Percentiles rank a stretch among this genome's conserved stretches.
phyloP scores from a whole-genome alignment of 73 alveolate genomes.

The Halteria grandinella region DNA sequence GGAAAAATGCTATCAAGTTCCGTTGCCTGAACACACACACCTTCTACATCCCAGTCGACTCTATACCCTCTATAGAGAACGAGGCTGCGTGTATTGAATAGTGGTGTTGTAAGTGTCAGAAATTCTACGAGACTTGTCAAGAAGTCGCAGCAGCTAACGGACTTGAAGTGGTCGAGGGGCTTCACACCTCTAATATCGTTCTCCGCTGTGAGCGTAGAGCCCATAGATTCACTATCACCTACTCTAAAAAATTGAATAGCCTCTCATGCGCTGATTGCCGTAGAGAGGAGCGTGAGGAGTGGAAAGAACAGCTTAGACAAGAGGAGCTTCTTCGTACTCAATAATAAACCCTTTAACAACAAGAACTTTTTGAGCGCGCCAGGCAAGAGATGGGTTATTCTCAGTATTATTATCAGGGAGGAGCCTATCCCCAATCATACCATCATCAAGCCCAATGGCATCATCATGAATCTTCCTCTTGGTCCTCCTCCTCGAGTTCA shows the following conservation, averaged over 20 bases:
- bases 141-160: conserved; percentile 53
- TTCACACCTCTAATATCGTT: conserved; percentile 3
- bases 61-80: neutral
- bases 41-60: conserved; percentile 33
- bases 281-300: conserved; percentile 59
- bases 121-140: conserved; percentile 59
- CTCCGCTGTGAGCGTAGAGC: conserved; percentile 39
- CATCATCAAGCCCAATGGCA: too few relatives aligned
- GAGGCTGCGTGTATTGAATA: neutral
- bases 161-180: conserved; percentile 27
- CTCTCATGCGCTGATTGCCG: conserved; percentile 45
- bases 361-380: conserved; percentile 61
- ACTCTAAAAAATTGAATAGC: conserved; percentile 29
- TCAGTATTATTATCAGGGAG: neutral
- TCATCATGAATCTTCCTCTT: too few relatives aligned
- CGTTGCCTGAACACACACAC: conserved; percentile 39
- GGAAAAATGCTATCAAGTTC: conserved; percentile 40
- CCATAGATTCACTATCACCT: conserved; percentile 32
- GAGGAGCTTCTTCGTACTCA: conserved; percentile 40
- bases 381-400: conserved; percentile 25
- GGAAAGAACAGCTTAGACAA: conserved; percentile 57
- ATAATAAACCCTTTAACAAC: conserved; percentile 20
- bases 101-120: conserved; percentile 72
- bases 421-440: too few relatives aligned
- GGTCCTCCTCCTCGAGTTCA: conserved; percentile 39